These are phyloP conservation scores for Calcarisporium arbuscula DNA, from an alignment of 2,329 filamentous ascomycete species.

Conservation along the genomic window DNA sequence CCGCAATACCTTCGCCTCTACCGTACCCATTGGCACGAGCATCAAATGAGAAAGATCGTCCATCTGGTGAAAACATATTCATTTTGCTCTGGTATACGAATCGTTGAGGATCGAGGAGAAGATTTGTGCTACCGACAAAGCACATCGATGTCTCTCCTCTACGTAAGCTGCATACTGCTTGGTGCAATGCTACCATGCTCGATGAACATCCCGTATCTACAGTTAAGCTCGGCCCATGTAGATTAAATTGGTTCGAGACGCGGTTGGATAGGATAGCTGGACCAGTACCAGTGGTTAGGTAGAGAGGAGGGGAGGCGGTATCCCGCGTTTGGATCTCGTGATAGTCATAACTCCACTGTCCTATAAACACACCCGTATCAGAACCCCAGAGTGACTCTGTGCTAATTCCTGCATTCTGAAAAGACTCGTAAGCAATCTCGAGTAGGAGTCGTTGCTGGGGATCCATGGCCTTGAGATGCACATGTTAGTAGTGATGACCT, in stretches of 20 bases:
- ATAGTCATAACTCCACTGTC: slow-evolving; percentile 18
- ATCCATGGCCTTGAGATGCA: slow-evolving; percentile 22
- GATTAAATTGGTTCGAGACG: slow-evolving; percentile 42
- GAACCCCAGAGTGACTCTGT: slow-evolving; percentile 18
- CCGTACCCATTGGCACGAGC: slow-evolving; percentile 39
- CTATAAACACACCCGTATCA: slow-evolving; percentile 24
- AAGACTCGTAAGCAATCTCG: slow-evolving; percentile 19
- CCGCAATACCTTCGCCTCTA: slow-evolving; percentile 38
- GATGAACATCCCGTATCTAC: slow-evolving; percentile 46
- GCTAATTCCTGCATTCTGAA: slow-evolving; percentile 25
- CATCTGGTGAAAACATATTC: slow-evolving; percentile 16
- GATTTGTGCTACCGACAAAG: slow-evolving; percentile 22
- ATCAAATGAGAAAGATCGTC: slow-evolving; percentile 31
- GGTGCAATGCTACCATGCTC: slow-evolving; percentile 39
- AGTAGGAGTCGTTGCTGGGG: slow-evolving; percentile 27
- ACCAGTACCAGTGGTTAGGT: slow-evolving; percentile 37
- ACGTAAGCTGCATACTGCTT: slow-evolving; percentile 29
- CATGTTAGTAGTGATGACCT: no score
- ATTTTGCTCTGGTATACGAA: slow-evolving; percentile 17
- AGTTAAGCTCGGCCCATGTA: slow-evolving; percentile 39
- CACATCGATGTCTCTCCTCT: slow-evolving; percentile 26
- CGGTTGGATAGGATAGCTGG: slow-evolving; percentile 38
- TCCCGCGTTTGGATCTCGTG: slow-evolving; percentile 16
- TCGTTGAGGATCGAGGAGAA: slow-evolving; percentile 17
- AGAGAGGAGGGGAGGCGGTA: slow-evolving; percentile 38